Conservation (phyloP, 2,329 filamentous ascomycete genomes). For the Neoscytalidium dimidiatum region DNA sequence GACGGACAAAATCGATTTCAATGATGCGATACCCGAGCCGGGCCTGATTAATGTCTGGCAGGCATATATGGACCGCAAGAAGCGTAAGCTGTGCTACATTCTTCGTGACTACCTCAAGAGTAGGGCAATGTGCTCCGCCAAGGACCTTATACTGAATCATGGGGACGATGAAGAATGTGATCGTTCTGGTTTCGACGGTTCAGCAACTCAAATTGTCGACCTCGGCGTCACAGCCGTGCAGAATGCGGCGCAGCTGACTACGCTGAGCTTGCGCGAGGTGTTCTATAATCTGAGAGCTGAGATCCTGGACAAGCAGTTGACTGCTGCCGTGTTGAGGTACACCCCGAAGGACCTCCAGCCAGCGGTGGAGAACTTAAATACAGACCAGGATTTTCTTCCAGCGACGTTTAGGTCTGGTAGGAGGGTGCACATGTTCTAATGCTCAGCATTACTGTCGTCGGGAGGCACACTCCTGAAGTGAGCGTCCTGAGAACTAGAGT, state of each 20-base stretch:
- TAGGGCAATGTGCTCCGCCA: background rate
- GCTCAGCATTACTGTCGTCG: too few relatives aligned
- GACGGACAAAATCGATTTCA: background rate
- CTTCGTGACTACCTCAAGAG: background rate
- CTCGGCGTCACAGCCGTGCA: too few relatives aligned
- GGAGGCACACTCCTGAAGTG: too few relatives aligned
- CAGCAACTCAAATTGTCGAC: background rate
- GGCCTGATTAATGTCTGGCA: background rate
- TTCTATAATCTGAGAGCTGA: background rate
- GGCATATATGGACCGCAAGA: background rate
- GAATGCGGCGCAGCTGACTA: background rate
- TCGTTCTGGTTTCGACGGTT: background rate
- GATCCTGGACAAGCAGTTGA: background rate
- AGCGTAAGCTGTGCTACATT: conserved; percentile 2
- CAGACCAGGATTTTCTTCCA: background rate
- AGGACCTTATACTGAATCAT: background rate
- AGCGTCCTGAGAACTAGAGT: too few relatives aligned
- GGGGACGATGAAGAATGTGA: background rate
- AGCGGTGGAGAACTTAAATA: background rate
- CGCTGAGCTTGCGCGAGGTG: background rate
- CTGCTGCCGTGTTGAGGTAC: background rate
- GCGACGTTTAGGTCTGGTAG: background rate
- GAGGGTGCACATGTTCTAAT: background rate
- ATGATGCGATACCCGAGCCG: background rate
- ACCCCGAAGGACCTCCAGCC: background rate